Evolutionary conservation across 768 basidiomycete species (phyloP).

Genomic region (Heimioporus sp.): DNA sequence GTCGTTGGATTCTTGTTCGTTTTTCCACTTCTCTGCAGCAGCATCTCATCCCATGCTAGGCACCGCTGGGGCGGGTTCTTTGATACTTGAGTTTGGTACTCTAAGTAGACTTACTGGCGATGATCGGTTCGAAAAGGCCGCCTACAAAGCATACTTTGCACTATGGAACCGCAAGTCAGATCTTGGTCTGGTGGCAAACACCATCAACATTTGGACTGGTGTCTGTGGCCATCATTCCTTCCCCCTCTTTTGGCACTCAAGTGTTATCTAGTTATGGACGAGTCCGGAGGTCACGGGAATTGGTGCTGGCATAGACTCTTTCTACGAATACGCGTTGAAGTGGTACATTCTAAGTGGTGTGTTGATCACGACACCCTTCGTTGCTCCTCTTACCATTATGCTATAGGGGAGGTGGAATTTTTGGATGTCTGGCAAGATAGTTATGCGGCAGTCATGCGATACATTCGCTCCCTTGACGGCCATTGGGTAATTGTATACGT

Average conservation of each 20-base stretch:
- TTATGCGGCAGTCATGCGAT: slow-evolving; percentile 83
- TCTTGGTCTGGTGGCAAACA: slow-evolving; percentile 86
- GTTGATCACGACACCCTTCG: slow-evolving; percentile 10
- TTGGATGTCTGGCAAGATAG: slow-evolving; percentile 83
- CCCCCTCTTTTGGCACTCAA: slow-evolving; percentile 3
- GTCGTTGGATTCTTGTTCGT: slow-evolving; percentile 81
- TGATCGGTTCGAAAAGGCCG: slow-evolving; percentile 84
- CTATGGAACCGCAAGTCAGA: slow-evolving; percentile 90
- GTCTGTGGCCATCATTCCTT: slow-evolving; percentile 40
- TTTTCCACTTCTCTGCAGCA: neutral
- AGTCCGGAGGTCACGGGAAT: slow-evolving; percentile 75
- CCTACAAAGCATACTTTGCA: slow-evolving; percentile 87
- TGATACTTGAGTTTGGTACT: slow-evolving; percentile 93
- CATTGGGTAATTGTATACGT: slow-evolving; percentile 61
- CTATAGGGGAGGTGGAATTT: slow-evolving; percentile 71
- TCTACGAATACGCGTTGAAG: slow-evolving; percentile 92
- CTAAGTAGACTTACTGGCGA: slow-evolving; percentile 90
- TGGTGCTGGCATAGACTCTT: slow-evolving; percentile 94
- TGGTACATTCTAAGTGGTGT: slow-evolving; percentile 86
- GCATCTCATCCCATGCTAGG: slow-evolving; percentile 43
- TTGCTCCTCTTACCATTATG: slow-evolving; percentile 1
- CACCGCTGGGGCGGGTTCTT: slow-evolving; percentile 88
- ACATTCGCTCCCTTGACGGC: slow-evolving; percentile 78
- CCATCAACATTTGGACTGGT: slow-evolving; percentile 79
- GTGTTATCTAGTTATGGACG: slow-evolving; percentile 55